Base-by-base conservation (phyloP, 129 eudicot genomes). In the Daucus carota region DNA sequence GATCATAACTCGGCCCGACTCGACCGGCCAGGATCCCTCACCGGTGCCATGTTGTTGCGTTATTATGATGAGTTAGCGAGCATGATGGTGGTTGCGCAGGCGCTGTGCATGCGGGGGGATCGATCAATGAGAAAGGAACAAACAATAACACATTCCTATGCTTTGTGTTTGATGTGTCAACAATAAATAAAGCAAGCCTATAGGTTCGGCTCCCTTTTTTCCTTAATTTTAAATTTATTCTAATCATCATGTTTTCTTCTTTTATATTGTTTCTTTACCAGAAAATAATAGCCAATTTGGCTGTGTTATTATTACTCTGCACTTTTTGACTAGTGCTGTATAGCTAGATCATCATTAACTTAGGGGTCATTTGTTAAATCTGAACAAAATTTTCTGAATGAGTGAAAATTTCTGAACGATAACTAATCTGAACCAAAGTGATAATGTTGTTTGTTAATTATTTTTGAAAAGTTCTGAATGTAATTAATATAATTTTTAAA, bases 61-160 rank as follows among this genome's bases (percentile, higher is more conserved):
- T 22, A 22, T 18, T 22, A 22, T 52, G 11, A 50, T 24, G 33
- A 28, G 67, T 28, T 28, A 9, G 4, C 10, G 67, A 60, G 68
- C 69, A 62, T 62, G 69, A 62, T 62, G 20, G 69, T 62, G 2
- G 69, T 62, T 62, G 69, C 36, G 69, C 69, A 62, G 69, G 69
- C 69, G 69, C 6, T 29, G 69, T 29, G 63, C 63, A 54, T 54
- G 63, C 63, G 63, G 63, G 31, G 57, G 29, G 63, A n/a, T 54
- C 63, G 69, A 62, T 62, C 38, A 62, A 26, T 62, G 69, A 32
- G 20, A 62, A 62, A 62, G 69, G 69, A 62, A 62, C 69, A 13
- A 62, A 62, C 69, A 62, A 12, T 26, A 62, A 62, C 69, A 62
- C 36, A 62, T 13, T 26, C 69, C 69, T 62, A 62, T 26, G 2